Base-by-base conservation (phyloP, 768 basidiomycete species). In the Pholiota microspora region DNA sequence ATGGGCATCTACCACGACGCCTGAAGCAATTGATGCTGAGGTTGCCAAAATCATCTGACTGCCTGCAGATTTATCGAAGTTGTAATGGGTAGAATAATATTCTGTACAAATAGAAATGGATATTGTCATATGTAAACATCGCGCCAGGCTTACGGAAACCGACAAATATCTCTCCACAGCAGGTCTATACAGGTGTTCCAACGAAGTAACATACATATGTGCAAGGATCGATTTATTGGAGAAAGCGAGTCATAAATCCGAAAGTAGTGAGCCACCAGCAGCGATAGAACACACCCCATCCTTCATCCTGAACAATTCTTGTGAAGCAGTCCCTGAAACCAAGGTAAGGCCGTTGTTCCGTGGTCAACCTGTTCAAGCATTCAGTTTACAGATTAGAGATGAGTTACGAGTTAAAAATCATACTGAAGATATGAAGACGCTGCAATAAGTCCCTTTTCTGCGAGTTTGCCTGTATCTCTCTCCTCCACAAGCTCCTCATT, bases 1-100 rank as follows among this genome's bases (percentile, higher is more conserved):
- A 52, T 92, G 89, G 87, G 84, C 86, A 4, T 86, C 87, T 15
- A 89, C 85, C 12, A 91, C 88, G 2, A 78, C 85, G 2, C 88
- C 89, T 23, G 73, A 79, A 15, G 73, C 77, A 10, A 82, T 93
- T 54, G 87, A 83, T 44, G 69, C 69, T 36, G 83, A 83, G 52
- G 73, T 93, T 36, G 81, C 80, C 54, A 87, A 85, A 68, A 74
- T 88, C 50, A 60, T 89, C 46, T 75, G 58, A 65, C 59, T 56
- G n/a, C 49, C 8, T 42, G 21, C 6, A 15, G 35, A 15, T 15
- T 7, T 15, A 18, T 42, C 40, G 40, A 42, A 42, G 40, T 42
- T 42, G 18, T 42, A 21, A 42, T 2, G 10, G 28, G 3, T 45
- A n/a, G 36, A 48, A 10, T 35, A 35, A 2, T 42, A 40, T 40